A percentile compares a stretch with the other conserved stretches of the same genome.
Evolutionary conservation across 768 basidiomycete genomes (phyloP).

Genomic region (Fomitopsis serialis): DNA sequence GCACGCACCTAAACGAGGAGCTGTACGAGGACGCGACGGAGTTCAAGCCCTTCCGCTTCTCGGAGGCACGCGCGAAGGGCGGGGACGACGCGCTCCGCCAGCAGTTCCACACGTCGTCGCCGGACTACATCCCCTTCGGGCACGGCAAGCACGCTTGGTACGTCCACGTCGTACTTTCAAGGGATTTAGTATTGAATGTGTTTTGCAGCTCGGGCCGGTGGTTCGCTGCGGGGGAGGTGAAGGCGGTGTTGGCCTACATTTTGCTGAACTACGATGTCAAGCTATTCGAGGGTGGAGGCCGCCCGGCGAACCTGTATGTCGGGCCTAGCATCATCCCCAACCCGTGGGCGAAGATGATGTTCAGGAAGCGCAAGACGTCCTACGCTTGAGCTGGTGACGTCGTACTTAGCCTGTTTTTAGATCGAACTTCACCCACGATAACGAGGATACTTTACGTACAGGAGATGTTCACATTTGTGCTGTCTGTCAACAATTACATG

Average conservation of each 20-base stretch:
- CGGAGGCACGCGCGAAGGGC: conserved; percentile 26
- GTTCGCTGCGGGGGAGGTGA: conserved; percentile 15
- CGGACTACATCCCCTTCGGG: conserved; percentile 22
- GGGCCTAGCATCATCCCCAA: conserved; percentile 15
- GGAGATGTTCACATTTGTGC: too few species aligned
- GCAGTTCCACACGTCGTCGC: conserved; percentile 28
- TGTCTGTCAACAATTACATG: too few species aligned
- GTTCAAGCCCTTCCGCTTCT: conserved; percentile 48
- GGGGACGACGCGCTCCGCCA: conserved; percentile 27
- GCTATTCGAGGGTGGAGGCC: conserved; percentile 17
- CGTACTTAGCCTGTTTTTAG: too few species aligned
- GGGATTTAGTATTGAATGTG: too few species aligned
- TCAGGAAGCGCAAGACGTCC: conserved; percentile 27
- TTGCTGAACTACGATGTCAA: conserved; percentile 15
- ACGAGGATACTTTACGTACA: too few species aligned
- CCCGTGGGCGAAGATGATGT: conserved; percentile 19
- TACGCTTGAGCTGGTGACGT: background rate
- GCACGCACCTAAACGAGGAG: conserved; percentile 19
- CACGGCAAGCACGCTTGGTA: conserved; percentile 27
- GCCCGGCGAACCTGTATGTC: conserved; percentile 15
- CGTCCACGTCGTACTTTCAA: too few species aligned
- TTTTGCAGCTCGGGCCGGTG: conserved; percentile 9
- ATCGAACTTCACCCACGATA: too few species aligned
- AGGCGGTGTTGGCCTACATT: conserved; percentile 12
- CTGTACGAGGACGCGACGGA: conserved; percentile 17